phyloP scores from a whole-genome alignment of 176 grass and related monocot species.

The Rhipidocladum racemiflorum region DNA sequence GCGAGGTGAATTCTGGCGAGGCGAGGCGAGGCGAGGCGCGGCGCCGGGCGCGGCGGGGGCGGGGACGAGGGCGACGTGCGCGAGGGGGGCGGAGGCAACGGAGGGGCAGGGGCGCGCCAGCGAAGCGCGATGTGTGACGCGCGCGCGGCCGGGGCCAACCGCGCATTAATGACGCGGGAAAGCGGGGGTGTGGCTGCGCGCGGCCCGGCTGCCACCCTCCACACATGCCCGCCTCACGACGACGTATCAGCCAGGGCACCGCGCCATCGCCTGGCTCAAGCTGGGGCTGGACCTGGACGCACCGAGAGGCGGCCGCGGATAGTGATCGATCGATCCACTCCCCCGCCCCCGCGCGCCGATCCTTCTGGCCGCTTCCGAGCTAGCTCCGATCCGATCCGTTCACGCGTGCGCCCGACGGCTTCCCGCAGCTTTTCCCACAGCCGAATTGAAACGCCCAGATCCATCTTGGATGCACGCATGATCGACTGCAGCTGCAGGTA shows the following conservation, averaged over 20 bases:
- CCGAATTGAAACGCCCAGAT: too few relatives aligned
- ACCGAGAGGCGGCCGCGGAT: neutral
- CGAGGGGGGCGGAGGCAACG: neutral
- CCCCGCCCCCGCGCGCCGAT: neutral
- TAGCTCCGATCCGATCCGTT: neutral
- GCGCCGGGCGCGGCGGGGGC: too few relatives aligned
- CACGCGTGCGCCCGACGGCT: neutral
- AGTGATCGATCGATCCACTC: neutral
- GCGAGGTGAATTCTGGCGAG: neutral
- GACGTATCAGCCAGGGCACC: conserved; percentile 57
- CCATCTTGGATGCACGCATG: too few relatives aligned
- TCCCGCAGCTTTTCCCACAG: neutral
- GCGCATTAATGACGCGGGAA: conserved; percentile 48
- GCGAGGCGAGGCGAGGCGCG: neutral
- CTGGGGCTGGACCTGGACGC: neutral
- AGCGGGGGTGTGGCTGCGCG: conserved; percentile 23
- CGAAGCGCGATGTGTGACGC: conserved; percentile 25
- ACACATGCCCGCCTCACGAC: conserved; percentile 44
- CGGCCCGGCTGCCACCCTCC: conserved; percentile 23
- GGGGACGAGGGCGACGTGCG: conserved; percentile 26
- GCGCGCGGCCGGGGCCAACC: neutral
- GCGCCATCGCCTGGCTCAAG: neutral
- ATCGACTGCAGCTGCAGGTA: too few relatives aligned
- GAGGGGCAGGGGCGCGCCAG: conserved; percentile 44
- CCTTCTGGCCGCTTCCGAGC: neutral